A percentile compares a stretch with the other conserved stretches of the same genome.
Conservation (phyloP, 2,329 filamentous ascomycete genomes). For the Colletotrichum sansevieriae region DNA sequence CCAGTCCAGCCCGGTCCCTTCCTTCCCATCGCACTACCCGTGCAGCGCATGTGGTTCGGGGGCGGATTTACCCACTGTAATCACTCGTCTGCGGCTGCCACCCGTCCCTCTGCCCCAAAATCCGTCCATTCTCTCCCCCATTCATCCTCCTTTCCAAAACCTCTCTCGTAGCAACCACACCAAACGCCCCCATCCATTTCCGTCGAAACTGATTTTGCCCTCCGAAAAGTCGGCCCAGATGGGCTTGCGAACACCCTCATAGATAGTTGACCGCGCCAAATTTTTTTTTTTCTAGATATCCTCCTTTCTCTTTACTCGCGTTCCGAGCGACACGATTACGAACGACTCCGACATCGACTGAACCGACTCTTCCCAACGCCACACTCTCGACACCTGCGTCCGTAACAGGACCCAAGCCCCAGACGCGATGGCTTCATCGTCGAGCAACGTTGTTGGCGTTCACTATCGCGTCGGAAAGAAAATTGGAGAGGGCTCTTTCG, state of each 20-base stretch:
- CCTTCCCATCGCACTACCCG: conserved; percentile 34
- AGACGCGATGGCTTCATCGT: conserved; percentile 82
- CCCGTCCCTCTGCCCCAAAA: conserved; percentile 40
- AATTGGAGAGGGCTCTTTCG: conserved; percentile 98
- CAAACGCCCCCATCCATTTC: conserved; percentile 33
- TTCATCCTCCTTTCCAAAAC: conserved; percentile 38
- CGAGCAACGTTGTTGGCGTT: conserved; percentile 97
- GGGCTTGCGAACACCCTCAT: conserved; percentile 36
- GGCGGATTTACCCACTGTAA: conserved; percentile 37
- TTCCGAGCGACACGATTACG: conserved; percentile 15
- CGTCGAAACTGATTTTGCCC: conserved; percentile 36
- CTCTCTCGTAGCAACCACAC: conserved; percentile 34
- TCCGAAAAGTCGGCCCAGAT: conserved; percentile 37
- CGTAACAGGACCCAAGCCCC: conserved; percentile 43
- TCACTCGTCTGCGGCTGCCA: conserved; percentile 39
- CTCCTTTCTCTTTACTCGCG: conserved; percentile 18
- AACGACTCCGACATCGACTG: conserved; percentile 28
- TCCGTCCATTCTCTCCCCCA: conserved; percentile 42
- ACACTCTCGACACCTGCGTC: conserved; percentile 36
- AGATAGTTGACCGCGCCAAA: conserved; percentile 36
- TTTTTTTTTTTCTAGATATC: conserved; percentile 33
- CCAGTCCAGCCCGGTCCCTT: conserved; percentile 30
- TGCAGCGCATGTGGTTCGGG: conserved; percentile 39
- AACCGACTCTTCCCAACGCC: conserved; percentile 22
- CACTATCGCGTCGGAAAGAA: conserved; percentile 99